A percentile compares a stretch with the other conserved stretches of the same genome.
Conservation (phyloP, 78 protist species). For the Dictyostelium discoideum region DNA sequence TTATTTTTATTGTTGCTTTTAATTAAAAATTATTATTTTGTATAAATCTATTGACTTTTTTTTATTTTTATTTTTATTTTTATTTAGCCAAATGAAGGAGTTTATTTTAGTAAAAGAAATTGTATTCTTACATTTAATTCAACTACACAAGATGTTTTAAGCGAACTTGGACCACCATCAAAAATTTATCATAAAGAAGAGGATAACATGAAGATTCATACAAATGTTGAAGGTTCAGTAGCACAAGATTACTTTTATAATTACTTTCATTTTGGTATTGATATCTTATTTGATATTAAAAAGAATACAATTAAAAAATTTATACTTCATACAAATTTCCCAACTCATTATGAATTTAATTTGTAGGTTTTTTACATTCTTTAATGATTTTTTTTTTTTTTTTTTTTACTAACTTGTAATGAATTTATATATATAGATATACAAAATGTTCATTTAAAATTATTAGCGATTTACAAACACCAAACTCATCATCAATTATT, state of each 20-base stretch:
- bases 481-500: background rate
- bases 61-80: too few relatives aligned
- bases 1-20: background rate
- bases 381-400: background rate
- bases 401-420: background rate
- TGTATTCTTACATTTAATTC: constrained; percentile 62
- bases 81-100: constrained; percentile 45
- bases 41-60: background rate
- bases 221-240: constrained; percentile 43
- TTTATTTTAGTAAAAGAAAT: constrained; percentile 62
- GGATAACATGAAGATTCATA: constrained; percentile 84
- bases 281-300: constrained; percentile 88
- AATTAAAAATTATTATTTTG: background rate
- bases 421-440: background rate
- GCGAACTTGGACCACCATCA: constrained; percentile 83
- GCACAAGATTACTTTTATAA: constrained; percentile 92
- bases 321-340: constrained; percentile 92
- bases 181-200: constrained; percentile 83
- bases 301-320: constrained; percentile 89
- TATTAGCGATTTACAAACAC: background rate
- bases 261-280: constrained; percentile 92
- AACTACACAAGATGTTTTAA: constrained; percentile 79
- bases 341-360: constrained; percentile 90
- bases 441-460: constrained; percentile 70
- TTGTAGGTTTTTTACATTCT: constrained; percentile 18